phyloP scores from a whole-genome alignment of 139 green algal genomes.

The Parachlorella kessleri region DNA sequence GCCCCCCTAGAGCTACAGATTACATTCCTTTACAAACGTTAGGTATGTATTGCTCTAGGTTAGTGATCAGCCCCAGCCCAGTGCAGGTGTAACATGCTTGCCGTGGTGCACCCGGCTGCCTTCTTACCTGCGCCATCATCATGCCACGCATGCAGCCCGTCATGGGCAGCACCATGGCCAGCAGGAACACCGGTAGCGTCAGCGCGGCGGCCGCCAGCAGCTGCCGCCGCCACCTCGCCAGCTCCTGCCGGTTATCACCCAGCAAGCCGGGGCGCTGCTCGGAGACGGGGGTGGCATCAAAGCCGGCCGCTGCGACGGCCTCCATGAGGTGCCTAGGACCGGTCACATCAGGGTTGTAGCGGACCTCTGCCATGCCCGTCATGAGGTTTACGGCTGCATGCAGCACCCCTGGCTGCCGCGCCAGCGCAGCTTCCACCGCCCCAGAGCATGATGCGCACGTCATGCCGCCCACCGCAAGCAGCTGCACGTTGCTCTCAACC shows the following conservation, averaged over 20 bases:
- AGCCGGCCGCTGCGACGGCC: constrained; percentile 65
- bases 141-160: constrained; percentile 37
- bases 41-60: not conserved
- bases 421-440: constrained; percentile 37
- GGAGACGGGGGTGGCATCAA: constrained; percentile 38
- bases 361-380: constrained; percentile 62
- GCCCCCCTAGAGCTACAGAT: not conserved
- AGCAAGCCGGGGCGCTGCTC: constrained; percentile 13
- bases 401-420: constrained; percentile 20
- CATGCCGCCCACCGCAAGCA: constrained; percentile 37
- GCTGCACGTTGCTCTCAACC: constrained; percentile 38
- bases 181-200: constrained; percentile 88
- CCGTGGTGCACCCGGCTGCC: not conserved
- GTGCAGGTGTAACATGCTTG: not conserved
- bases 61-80: not conserved
- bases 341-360: constrained; percentile 60
- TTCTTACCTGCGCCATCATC: not conserved
- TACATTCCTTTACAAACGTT: not conserved
- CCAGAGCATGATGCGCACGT: constrained; percentile 36
- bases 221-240: constrained; percentile 52
- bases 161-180: constrained; percentile 88
- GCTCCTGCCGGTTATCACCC: constrained; percentile 49
- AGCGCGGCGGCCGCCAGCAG: constrained; percentile 56
- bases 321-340: constrained; percentile 76
- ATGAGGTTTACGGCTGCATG: constrained; percentile 50